These are phyloP conservation scores for Calonectria pauciramosa DNA, from an alignment of 2,329 filamentous ascomycete genomes.

Conservation along the genomic window DNA sequence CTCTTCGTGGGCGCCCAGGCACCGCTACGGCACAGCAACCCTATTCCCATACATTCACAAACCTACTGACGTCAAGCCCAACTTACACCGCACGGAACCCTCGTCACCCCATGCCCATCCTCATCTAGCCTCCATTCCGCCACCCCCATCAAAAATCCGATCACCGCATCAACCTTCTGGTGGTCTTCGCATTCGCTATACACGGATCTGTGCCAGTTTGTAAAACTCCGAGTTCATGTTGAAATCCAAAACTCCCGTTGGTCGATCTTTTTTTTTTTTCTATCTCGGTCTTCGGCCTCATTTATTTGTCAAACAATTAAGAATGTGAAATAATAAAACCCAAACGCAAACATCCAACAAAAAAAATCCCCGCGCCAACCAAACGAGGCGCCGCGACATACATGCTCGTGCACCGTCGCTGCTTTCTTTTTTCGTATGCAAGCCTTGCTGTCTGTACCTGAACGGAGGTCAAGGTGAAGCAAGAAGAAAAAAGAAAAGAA, in stretches of 20 bases:
- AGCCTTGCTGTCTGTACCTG: neutral
- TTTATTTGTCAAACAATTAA: neutral
- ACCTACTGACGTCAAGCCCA: conserved; percentile 8
- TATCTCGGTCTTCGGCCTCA: neutral
- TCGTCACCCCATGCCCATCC: conserved; percentile 17
- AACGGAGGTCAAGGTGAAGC: neutral
- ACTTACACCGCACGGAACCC: conserved; percentile 12
- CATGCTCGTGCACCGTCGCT: neutral
- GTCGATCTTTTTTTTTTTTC: neutral
- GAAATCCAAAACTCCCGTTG: too few species aligned
- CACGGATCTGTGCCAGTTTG: neutral
- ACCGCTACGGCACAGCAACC: conserved; percentile 4
- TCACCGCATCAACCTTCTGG: conserved; percentile 15
- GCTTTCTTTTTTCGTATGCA: conserved; percentile 12
- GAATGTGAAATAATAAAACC: neutral
- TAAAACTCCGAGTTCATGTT: neutral
- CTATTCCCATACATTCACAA: neutral
- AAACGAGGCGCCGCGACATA: neutral
- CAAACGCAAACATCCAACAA: neutral
- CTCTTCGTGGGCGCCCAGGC: neutral
- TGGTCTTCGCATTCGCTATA: neutral
- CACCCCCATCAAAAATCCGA: neutral
- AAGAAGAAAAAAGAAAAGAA: neutral
- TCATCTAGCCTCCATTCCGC: neutral
- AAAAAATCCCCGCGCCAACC: conserved; percentile 8